Percentiles rank a stretch among this genome's conserved stretches.
Evolutionary conservation across 805 yeast genomes (phyloP).

Genomic region (Ogataea paradorogensis): DNA sequence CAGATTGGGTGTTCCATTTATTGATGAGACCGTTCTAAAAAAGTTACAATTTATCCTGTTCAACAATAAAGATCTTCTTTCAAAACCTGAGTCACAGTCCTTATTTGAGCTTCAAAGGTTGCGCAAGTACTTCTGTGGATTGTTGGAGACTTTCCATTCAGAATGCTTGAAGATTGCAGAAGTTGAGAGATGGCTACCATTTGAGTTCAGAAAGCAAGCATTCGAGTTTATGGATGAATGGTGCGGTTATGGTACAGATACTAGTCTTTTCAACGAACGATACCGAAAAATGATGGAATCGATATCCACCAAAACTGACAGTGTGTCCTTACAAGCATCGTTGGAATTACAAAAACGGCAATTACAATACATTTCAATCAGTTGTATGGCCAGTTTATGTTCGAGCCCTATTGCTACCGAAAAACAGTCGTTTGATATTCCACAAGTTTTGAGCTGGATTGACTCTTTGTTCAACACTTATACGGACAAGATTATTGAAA

Average conservation of each 20-base stretch:
- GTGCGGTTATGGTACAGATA: slow-evolving; percentile 85
- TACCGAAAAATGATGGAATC: slow-evolving; percentile 54
- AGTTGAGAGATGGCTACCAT: slow-evolving; percentile 67
- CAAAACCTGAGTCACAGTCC: slow-evolving; percentile 54
- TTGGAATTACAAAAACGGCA: slow-evolving; percentile 76
- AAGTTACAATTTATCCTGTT: slow-evolving; percentile 62
- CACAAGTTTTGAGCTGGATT: slow-evolving; percentile 75
- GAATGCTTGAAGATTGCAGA: slow-evolving; percentile 46
- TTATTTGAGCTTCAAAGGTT: slow-evolving; percentile 72
- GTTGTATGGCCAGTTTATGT: slow-evolving; percentile 81
- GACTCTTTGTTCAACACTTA: slow-evolving; percentile 62
- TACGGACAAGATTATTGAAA: slow-evolving; percentile 51
- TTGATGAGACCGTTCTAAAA: slow-evolving; percentile 67
- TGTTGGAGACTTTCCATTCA: slow-evolving; percentile 69
- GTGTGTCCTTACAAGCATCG: slow-evolving; percentile 61
- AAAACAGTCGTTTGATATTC: slow-evolving; percentile 62
- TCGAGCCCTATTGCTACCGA: slow-evolving; percentile 62
- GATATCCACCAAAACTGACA: slow-evolving; percentile 35
- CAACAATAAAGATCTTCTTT: slow-evolving; percentile 54
- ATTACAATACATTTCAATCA: slow-evolving; percentile 66
- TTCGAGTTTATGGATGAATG: slow-evolving; percentile 84
- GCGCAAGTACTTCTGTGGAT: slow-evolving; percentile 79
- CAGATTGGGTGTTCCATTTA: slow-evolving; percentile 45
- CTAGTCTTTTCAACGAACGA: slow-evolving; percentile 59
- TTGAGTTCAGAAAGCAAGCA: slow-evolving; percentile 79